These are phyloP conservation scores for Cordyceps cicadae DNA, from an alignment of 2,329 filamentous ascomycete genomes.

Conservation along the genomic window DNA sequence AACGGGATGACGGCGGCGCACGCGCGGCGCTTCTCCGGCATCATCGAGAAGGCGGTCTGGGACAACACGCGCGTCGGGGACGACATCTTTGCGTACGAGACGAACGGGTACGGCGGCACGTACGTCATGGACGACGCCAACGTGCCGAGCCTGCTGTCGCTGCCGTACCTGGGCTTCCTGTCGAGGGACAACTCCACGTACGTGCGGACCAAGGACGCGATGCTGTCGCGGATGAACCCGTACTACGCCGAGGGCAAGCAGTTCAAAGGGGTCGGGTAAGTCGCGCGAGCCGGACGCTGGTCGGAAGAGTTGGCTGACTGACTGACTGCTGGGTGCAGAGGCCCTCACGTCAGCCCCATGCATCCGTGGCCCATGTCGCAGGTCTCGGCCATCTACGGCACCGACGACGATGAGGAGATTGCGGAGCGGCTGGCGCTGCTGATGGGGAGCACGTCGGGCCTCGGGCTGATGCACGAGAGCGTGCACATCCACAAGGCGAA, in stretches of 20 bases:
- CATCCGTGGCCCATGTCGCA: constrained; percentile 50
- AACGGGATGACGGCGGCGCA: constrained; percentile 49
- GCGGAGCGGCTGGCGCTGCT: constrained; percentile 28
- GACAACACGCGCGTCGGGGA: constrained; percentile 38
- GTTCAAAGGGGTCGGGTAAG: constrained; percentile 22
- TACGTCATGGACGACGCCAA: constrained; percentile 68
- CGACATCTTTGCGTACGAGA: constrained; percentile 68
- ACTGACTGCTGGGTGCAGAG: constrained; percentile 32
- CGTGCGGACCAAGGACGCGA: constrained; percentile 70
- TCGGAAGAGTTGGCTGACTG: too few species aligned
- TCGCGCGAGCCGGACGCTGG: not conserved
- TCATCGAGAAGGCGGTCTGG: constrained; percentile 60
- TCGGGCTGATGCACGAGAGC: constrained; percentile 42
- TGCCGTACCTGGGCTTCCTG: constrained; percentile 56
- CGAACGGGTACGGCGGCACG: constrained; percentile 61
- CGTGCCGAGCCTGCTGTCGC: constrained; percentile 57
- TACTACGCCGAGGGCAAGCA: constrained; percentile 46
- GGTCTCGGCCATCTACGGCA: constrained; percentile 45
- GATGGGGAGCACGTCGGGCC: constrained; percentile 31
- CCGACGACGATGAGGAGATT: constrained; percentile 28
- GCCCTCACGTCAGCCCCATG: constrained; percentile 53
- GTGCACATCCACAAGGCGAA: constrained; percentile 33
- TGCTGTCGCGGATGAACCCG: constrained; percentile 67
- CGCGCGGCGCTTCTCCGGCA: constrained; percentile 33
- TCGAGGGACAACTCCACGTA: constrained; percentile 56